Conservation (phyloP, 495 filamentous ascomycete species). For the Trypethelium eluteriae region DNA sequence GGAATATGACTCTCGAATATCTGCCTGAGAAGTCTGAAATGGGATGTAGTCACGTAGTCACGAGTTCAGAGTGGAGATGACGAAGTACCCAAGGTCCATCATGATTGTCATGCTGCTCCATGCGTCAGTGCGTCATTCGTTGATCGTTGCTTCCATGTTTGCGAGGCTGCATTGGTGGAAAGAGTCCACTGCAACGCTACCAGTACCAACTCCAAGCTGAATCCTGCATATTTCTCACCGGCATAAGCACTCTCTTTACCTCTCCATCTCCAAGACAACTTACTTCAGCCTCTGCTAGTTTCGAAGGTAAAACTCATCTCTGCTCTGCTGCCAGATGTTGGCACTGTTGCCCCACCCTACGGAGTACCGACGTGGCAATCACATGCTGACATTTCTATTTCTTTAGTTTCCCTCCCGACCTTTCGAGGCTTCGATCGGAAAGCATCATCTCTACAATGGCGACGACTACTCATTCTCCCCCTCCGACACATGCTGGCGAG, state of each 20-base stretch:
- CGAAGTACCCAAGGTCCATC: neutral
- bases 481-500: neutral
- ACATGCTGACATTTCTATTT: neutral
- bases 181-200: neutral
- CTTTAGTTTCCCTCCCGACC: too few relatives aligned
- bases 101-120: too few relatives aligned
- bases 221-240: neutral
- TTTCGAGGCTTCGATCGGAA: neutral
- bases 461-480: neutral
- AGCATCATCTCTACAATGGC: neutral
- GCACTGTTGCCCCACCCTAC: neutral
- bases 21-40: too few relatives aligned
- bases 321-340: neutral
- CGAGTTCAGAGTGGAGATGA: neutral
- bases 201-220: neutral
- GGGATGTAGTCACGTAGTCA: too few relatives aligned
- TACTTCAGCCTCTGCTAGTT: neutral
- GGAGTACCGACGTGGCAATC: neutral
- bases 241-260: neutral
- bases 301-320: neutral
- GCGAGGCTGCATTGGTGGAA: slow-evolving; percentile 11
- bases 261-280: neutral
- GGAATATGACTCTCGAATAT: too few relatives aligned
- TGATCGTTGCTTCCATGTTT: neutral
- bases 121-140: neutral